Evolutionary conservation across 768 basidiomycete species (phyloP).

Genomic region (Multifurca ochricompacta): DNA sequence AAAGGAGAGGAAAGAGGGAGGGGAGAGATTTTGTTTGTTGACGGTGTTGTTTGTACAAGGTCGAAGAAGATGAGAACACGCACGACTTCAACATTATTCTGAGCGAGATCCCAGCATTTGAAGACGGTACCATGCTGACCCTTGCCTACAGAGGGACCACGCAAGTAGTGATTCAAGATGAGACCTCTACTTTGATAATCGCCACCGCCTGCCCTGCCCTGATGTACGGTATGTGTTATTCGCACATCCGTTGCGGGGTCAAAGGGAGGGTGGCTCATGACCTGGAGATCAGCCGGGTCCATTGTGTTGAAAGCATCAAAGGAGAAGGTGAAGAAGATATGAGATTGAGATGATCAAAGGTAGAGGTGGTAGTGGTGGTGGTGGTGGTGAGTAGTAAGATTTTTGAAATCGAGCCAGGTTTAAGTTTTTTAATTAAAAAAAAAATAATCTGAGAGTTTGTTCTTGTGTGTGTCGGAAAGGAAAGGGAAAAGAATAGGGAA

Average conservation of each 20-base stretch:
- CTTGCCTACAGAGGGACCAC: slow-evolving; percentile 67
- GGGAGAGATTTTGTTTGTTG: not conserved
- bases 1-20: not conserved
- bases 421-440: too few species aligned
- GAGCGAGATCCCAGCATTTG: slow-evolving; percentile 49
- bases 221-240: slow-evolving; percentile 23
- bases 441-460: too few species aligned
- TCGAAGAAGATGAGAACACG: slow-evolving; percentile 35
- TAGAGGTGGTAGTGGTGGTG: too few species aligned
- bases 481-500: not conserved
- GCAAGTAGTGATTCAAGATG: slow-evolving; percentile 82
- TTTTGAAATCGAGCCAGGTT: slow-evolving; percentile 1
- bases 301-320: slow-evolving; percentile 17
- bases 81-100: slow-evolving; percentile 35
- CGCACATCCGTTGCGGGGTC: slow-evolving; percentile 19
- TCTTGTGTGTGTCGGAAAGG: not conserved
- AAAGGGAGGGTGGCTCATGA: slow-evolving; percentile 17
- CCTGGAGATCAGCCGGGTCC: slow-evolving; percentile 16
- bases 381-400: too few species aligned
- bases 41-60: too few species aligned
- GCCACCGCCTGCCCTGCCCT: slow-evolving; percentile 31
- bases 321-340: not conserved
- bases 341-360: not conserved
- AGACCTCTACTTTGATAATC: slow-evolving; percentile 27
- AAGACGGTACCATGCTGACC: slow-evolving; percentile 91